These are phyloP conservation scores for Alternaria viburni DNA, from an alignment of 2,329 filamentous ascomycete species.

Conservation along the genomic window DNA sequence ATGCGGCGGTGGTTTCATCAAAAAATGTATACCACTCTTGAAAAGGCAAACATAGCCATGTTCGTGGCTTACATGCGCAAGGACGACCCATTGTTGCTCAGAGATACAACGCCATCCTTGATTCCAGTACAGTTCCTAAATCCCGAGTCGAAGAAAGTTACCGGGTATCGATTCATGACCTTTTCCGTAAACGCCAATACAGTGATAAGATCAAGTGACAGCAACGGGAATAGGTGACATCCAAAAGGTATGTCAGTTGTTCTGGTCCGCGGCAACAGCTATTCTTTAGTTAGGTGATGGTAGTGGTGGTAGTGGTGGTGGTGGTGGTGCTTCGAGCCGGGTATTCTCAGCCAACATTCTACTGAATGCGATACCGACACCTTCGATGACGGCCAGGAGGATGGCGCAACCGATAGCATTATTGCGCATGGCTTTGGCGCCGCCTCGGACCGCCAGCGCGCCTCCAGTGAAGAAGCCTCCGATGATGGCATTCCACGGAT, in stretches of 20 bases:
- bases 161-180: not conserved
- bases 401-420: slow-evolving; percentile 95
- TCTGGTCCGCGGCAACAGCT: not conserved
- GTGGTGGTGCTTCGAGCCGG: slow-evolving; percentile 48
- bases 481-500: slow-evolving; percentile 97
- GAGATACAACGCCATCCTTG: not conserved
- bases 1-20: not conserved
- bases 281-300: not conserved
- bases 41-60: not conserved
- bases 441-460: slow-evolving; percentile 86
- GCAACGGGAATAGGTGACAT: not conserved
- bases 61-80: not conserved
- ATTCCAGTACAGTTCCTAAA: not conserved
- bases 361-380: slow-evolving; percentile 92
- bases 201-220: not conserved
- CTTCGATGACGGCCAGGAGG: slow-evolving; percentile 92
- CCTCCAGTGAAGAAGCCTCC: slow-evolving; percentile 92
- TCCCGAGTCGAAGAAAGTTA: not conserved
- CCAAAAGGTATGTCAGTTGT: not conserved
- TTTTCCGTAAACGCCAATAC: not conserved
- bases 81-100: not conserved
- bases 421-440: slow-evolving; percentile 88
- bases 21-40: not conserved
- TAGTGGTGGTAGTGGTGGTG: too few species aligned
- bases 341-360: slow-evolving; percentile 90